Evolutionary conservation across 2,329 filamentous ascomycete species (phyloP), one percentile per base, ranked within the genome.

Genomic region (Juglanconis juglandina): DNA sequence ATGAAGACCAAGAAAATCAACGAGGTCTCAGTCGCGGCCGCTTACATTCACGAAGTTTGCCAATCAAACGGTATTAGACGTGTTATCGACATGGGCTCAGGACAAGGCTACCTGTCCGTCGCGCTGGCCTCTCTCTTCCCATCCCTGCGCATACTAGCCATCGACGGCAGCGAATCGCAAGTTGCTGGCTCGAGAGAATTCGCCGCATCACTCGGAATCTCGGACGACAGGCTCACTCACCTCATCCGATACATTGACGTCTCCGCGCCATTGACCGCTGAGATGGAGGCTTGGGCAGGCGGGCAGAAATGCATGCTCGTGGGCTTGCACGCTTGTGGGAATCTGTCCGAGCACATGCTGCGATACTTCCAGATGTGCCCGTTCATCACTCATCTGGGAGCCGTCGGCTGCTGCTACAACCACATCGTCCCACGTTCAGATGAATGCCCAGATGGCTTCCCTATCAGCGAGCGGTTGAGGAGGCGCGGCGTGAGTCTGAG

Each of bases 401-500:
- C 68, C 1, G 63, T 73, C 4, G 71, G 71, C 1, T 73, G 71
- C 58, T 73, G 71, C 63, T 73, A 73, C 47, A 73, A 73, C 58
- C 71, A 73, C 57, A 70, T 73, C 24, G 54, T 66, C 2, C 67
- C 68, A 5, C 64, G 60, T 7, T 72, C 79, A 1, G 69, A 72
- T 5, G 59, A 70, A 42, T 75, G 76, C 14, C 75, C 76, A 0
- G 66, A 71, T 6, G 73, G 73, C 17, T 70, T 72, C 14, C 66
- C 70, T 14, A 73, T 83, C 58, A 81, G 76, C 2, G 65, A 68
- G 0, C 71, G 49, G 11, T 49, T 73, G 35, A 63, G 67, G 30
- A 37, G 37, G 5, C 64, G 51, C 32, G 34, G 59, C 3, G 62
- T 73, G n/a, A 52, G 37, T 3, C 56, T 73, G 33, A 72, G 67